phyloP scores from a whole-genome alignment of 2,329 filamentous ascomycete species.

The Amauroascus niger region DNA sequence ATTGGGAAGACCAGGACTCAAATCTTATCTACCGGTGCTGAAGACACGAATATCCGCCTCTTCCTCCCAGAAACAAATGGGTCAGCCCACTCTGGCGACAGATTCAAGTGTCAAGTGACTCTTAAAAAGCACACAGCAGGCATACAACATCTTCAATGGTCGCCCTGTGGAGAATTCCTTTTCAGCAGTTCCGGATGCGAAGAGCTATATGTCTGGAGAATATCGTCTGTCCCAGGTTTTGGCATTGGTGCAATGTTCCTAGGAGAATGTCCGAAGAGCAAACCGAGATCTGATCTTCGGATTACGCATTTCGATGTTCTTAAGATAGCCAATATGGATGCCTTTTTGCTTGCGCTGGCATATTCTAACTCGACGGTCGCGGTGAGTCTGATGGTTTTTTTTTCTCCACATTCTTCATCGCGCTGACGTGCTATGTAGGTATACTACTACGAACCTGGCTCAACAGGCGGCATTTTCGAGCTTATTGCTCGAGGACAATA shows the following conservation, averaged over 20 bases:
- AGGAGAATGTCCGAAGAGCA: slow-evolving; percentile 39
- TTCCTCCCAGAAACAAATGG: slow-evolving; percentile 32
- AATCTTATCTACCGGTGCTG: slow-evolving; percentile 57
- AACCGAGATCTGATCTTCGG: slow-evolving; percentile 56
- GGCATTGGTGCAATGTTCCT: slow-evolving; percentile 46
- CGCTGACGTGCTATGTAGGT: slow-evolving; percentile 32
- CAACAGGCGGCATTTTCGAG: slow-evolving; percentile 22
- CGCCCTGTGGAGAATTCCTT: slow-evolving; percentile 54
- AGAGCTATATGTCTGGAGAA: slow-evolving; percentile 78
- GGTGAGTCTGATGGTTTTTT: slow-evolving; percentile 26
- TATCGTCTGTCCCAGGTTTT: slow-evolving; percentile 47
- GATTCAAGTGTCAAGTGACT: slow-evolving; percentile 49
- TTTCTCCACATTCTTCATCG: slow-evolving; percentile 16
- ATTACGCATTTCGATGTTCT: slow-evolving; percentile 68
- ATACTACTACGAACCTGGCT: slow-evolving; percentile 33
- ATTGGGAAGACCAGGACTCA: slow-evolving; percentile 14
- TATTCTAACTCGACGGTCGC: slow-evolving; percentile 78
- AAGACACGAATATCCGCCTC: slow-evolving; percentile 67
- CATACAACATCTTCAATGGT: slow-evolving; percentile 72
- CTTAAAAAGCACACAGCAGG: slow-evolving; percentile 73
- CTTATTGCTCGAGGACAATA: slow-evolving; percentile 50
- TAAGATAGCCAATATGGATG: slow-evolving; percentile 20
- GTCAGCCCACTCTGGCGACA: slow-evolving; percentile 18
- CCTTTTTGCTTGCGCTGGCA: slow-evolving; percentile 57
- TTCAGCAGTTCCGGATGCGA: slow-evolving; percentile 82